Percentiles rank a stretch among this genome's conserved stretches.
phyloP scores from a whole-genome alignment of 805 yeast genomes.

The Kodamaea fukazawae region DNA sequence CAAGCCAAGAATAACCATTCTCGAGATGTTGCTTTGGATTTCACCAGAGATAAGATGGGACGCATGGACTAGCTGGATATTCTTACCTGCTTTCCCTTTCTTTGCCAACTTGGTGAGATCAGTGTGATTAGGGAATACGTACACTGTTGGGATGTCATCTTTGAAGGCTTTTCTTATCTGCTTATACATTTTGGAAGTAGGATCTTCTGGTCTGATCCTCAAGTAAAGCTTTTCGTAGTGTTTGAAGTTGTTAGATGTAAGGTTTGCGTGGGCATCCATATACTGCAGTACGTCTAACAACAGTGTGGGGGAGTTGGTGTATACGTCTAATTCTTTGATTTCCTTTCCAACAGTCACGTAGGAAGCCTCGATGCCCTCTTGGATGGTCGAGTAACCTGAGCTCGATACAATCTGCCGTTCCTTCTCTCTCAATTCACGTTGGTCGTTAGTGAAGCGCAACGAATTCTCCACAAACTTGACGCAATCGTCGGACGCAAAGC shows the following conservation, averaged over 20 bases:
- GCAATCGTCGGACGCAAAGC: neutral
- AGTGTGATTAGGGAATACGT: constrained; percentile 18
- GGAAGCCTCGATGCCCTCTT: constrained; percentile 4
- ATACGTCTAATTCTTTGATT: neutral
- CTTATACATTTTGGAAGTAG: neutral
- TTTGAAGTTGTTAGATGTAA: constrained; percentile 1
- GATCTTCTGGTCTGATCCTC: neutral
- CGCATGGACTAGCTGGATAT: neutral
- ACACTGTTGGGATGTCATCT: constrained; percentile 10
- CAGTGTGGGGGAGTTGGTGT: neutral
- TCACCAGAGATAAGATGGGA: neutral
- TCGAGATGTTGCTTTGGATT: constrained; percentile 5
- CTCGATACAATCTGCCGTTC: constrained; percentile 14
- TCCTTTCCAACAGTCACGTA: constrained; percentile 5
- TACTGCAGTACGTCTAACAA: neutral
- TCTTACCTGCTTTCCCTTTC: neutral
- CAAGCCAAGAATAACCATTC: constrained; percentile 18
- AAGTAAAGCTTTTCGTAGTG: constrained; percentile 4
- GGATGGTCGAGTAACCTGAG: neutral
- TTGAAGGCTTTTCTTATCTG: neutral
- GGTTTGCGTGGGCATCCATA: neutral
- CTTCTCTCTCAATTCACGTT: constrained; percentile 14
- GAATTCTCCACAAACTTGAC: constrained; percentile 6
- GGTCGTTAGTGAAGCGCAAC: constrained; percentile 16
- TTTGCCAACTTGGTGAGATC: constrained; percentile 1